Base-by-base conservation (phyloP, 768 basidiomycete species). In the Mycena vulgaris region DNA sequence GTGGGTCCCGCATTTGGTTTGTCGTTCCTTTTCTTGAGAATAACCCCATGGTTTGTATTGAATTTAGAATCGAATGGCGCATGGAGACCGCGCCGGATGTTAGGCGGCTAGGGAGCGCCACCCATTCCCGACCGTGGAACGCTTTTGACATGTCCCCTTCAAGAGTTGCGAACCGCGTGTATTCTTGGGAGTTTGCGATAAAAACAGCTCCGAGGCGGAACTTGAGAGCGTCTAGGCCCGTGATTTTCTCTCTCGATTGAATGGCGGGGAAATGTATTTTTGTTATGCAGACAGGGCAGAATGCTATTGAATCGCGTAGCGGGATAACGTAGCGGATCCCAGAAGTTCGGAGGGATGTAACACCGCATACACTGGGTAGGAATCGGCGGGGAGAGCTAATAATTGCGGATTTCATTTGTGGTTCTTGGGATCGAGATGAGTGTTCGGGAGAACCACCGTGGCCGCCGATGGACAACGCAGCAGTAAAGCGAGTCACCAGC, bases 151-250 rank as follows among this genome's bases (percentile, higher is more conserved):
- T 51, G 58, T 70, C 69, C 51, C 63, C 69, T 51, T 65, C 19
- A 27, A 65, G 69, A 16, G n/a, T 30, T 70, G 69, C 8, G 69
- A 70, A 17, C 69, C 69, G 63, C 63, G 35, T 70, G 69, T 64
- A 45, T 57, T 49, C 21, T 51, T 49, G 35, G 9, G 21, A 21
- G 21, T 33, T n/a, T 7, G 21, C 30, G 62, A 30, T 16, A 67
- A 53, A 60, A 52, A 49, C 31, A 49, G 27, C 10, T 28, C 42
- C 27, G 17, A 40, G 39, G 7, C 21, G 25, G 8, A 5, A 47
- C 19, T 2, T 7, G n/a, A 60, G 45, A 5, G 14, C 40, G n/a
- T 19, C 31, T 47, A 35, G 33, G 42, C 19, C n/a, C n/a, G n/a
- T n/a, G n/a, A n/a, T n/a, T n/a, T n/a, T n/a, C n/a, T n/a, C n/a